Conservation (phyloP, 371 early-diverging fungal species). For the Mortierella sp. region DNA sequence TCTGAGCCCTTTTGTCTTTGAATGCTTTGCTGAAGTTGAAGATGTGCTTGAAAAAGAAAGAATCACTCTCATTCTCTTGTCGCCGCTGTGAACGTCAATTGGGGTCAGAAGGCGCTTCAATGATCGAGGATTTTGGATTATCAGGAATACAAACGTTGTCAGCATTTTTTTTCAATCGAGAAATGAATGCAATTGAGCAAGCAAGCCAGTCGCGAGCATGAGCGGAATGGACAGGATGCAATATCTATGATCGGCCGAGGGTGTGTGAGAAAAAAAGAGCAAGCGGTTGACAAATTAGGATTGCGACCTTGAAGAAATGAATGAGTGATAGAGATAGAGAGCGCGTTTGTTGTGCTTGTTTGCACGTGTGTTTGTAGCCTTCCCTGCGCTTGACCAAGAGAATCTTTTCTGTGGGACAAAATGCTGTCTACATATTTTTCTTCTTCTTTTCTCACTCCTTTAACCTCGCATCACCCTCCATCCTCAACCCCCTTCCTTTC, state of each 20-base stretch:
- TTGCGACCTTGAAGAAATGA: neutral
- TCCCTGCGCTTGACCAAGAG: neutral
- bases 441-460: neutral
- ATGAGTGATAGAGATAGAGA: neutral
- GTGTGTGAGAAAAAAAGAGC: neutral
- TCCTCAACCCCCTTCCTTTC: neutral
- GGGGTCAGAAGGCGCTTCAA: neutral
- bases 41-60: neutral
- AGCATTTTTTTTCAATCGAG: neutral
- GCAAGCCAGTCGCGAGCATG: neutral
- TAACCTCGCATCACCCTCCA: neutral
- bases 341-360: neutral
- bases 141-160: neutral
- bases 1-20: neutral
- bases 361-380: neutral
- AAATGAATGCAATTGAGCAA: neutral
- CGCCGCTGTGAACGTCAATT: neutral
- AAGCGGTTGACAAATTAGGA: neutral
- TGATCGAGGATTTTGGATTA: neutral
- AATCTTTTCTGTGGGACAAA: neutral
- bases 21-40: neutral
- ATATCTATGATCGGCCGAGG: constrained; percentile 1
- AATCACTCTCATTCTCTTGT: neutral
- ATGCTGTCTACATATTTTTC: neutral
- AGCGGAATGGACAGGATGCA: neutral